Conservation (phyloP, 176 grass and related monocot species). For the Oryza australiensis region DNA sequence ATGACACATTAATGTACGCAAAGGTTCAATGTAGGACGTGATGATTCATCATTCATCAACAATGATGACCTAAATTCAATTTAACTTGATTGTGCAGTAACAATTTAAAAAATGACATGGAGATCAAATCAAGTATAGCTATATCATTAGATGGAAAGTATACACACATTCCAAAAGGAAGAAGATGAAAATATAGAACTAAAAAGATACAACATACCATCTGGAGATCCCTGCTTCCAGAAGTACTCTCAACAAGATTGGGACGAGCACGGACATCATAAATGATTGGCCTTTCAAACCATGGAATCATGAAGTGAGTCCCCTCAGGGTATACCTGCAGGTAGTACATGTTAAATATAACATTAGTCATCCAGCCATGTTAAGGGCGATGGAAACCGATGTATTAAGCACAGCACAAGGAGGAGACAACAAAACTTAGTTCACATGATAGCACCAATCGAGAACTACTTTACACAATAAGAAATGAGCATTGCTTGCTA, state of each 20-base stretch:
- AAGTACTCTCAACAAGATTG: constrained; percentile 93
- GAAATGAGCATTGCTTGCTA: neutral
- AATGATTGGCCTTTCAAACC: constrained; percentile 88
- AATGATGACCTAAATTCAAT: neutral
- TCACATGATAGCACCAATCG: neutral
- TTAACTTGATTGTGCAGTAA: neutral
- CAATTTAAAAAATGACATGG: neutral
- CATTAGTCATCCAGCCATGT: neutral
- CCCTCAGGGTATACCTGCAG: constrained; percentile 86
- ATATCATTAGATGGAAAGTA: neutral
- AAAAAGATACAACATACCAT: constrained; percentile 55
- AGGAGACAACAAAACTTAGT: neutral
- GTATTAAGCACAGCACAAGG: neutral
- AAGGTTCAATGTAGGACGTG: neutral
- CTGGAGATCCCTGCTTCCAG: constrained; percentile 85
- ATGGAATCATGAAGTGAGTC: constrained; percentile 92
- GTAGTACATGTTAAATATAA: neutral
- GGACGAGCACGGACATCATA: constrained; percentile 89
- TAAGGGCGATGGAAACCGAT: neutral
- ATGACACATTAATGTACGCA: neutral
- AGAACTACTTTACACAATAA: neutral
- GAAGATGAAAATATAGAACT: neutral
- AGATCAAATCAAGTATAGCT: neutral
- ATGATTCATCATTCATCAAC: neutral
- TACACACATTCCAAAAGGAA: neutral